Base-by-base conservation (phyloP, 2,329 filamentous ascomycete species). In the Chaetomiaceae sp. region DNA sequence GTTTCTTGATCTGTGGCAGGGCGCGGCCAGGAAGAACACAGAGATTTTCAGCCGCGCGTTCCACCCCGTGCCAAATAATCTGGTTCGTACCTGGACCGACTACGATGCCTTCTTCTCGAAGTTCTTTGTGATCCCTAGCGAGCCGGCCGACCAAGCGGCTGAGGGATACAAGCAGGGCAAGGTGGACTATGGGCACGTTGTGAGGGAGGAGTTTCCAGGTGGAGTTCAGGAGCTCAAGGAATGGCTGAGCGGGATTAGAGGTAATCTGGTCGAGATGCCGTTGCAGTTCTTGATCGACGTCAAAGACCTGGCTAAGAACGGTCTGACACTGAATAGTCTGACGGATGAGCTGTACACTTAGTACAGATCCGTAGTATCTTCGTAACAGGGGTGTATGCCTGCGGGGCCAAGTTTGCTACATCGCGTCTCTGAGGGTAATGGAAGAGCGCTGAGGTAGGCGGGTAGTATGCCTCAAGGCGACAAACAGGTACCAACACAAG, bases 261-360 rank as follows among this genome's bases (percentile, higher is more conserved):
- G 86, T 2, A 86, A 76, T 8, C 66, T 89, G 37, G 84, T 96
- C 7, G 87, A 95, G 72, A 96, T 96, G 90, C 88, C 89, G 22
- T 71, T 96, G 56, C 73, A 88, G 55, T 96, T 96, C 70, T 70
- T 95, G 63, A 83, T 84, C 58, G 85, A 89, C 27, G 77, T 79
- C 8, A 78, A 88, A 58, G 89, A 96, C 63, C 83, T 96, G 64
- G 91, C 90, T 4, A 83, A 89, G 73, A 79, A 88, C 56, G 88
- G 89, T 0, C 58, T 95, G 58, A 74, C 76, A 18, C 67, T 89
- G 53, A 89, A 90, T 67, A 73, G 75, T 20, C 65, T 88, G 57
- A 89, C 86, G 1, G 78, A 86, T 58, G 79, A 82, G 58, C 66
- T 89, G 30, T 89, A 89, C 65, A 89, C 85, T 4, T 47, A 46